phyloP scores from a whole-genome alignment of 140 eudicot genomes.

The Stevia rebaudiana region DNA sequence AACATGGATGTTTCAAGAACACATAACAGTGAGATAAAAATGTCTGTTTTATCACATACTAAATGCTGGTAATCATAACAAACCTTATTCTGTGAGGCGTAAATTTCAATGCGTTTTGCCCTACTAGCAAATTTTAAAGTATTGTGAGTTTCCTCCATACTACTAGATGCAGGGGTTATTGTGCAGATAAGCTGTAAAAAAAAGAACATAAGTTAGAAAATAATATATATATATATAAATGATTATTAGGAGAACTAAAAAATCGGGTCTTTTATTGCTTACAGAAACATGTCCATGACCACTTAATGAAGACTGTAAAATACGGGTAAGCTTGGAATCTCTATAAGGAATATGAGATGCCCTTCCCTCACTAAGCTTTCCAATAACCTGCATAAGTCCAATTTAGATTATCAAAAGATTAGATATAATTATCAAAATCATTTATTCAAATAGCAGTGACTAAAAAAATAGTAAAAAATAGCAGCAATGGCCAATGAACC shows the following conservation, averaged over 20 bases:
- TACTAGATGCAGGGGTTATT: slow-evolving; percentile 95
- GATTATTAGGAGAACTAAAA: slow-evolving; percentile 13
- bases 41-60: neutral
- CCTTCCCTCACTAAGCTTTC: slow-evolving; percentile 97
- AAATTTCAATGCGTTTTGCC: slow-evolving; percentile 92
- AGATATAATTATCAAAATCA: neutral
- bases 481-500: neutral
- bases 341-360: slow-evolving; percentile 97
- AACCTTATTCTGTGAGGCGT: slow-evolving; percentile 94
- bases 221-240: neutral
- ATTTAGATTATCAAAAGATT: slow-evolving; percentile 12
- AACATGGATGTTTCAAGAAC: slow-evolving; percentile 24
- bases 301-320: slow-evolving; percentile 91
- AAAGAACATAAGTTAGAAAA: slow-evolving; percentile 14
- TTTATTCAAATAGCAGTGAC: neutral
- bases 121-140: slow-evolving; percentile 95
- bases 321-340: slow-evolving; percentile 97
- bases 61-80: slow-evolving; percentile 16
- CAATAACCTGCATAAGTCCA: slow-evolving; percentile 61
- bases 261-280: slow-evolving; percentile 26
- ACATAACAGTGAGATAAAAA: slow-evolving; percentile 5
- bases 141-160: slow-evolving; percentile 97
- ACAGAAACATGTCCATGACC: slow-evolving; percentile 99
- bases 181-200: slow-evolving; percentile 87
- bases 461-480: neutral